A percentile compares a stretch with the other conserved stretches of the same genome.
Conservation (phyloP, 2,329 filamentous ascomycete genomes). For the Sporothrix schenckii region DNA sequence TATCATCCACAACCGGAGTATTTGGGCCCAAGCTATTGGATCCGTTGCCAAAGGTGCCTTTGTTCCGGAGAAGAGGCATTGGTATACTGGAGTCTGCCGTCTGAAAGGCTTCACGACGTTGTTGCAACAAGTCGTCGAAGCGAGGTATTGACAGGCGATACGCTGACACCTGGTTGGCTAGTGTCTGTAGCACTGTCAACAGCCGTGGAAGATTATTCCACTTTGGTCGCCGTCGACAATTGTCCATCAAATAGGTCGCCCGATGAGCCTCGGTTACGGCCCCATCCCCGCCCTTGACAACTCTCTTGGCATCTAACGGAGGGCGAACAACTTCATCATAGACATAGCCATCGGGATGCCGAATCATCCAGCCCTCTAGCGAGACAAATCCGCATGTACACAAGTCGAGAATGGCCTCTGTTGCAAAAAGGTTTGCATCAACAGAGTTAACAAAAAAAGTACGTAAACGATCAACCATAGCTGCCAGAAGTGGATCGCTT, state of each 20-base stretch:
- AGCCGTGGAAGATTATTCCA: slow-evolving; percentile 60
- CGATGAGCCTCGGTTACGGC: background rate
- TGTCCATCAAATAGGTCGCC: slow-evolving; percentile 50
- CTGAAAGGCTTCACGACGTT: slow-evolving; percentile 65
- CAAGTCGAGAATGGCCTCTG: slow-evolving; percentile 78
- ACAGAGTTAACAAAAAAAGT: slow-evolving; percentile 89
- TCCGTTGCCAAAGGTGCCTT: slow-evolving; percentile 29
- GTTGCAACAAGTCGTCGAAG: slow-evolving; percentile 72
- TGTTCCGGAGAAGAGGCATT: slow-evolving; percentile 1
- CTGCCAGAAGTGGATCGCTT: slow-evolving; percentile 65
- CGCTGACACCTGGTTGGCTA: slow-evolving; percentile 63
- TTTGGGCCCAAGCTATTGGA: slow-evolving; percentile 43
- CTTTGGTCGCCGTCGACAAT: slow-evolving; percentile 57
- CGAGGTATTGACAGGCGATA: slow-evolving; percentile 69
- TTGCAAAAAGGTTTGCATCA: slow-evolving; percentile 86
- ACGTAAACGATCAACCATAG: slow-evolving; percentile 68
- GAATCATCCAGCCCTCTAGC: slow-evolving; percentile 87
- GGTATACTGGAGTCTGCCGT: slow-evolving; percentile 52
- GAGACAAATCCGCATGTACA: slow-evolving; percentile 82
- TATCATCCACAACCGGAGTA: slow-evolving; percentile 51
- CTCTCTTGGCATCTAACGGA: no score
- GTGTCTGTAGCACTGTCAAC: slow-evolving; percentile 59
- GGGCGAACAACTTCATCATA: slow-evolving; percentile 51
- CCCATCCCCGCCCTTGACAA: background rate
- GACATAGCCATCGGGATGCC: slow-evolving; percentile 66